These are phyloP conservation scores for Aspergillus niger DNA, from an alignment of 2,329 filamentous ascomycete species.

Conservation along the genomic window DNA sequence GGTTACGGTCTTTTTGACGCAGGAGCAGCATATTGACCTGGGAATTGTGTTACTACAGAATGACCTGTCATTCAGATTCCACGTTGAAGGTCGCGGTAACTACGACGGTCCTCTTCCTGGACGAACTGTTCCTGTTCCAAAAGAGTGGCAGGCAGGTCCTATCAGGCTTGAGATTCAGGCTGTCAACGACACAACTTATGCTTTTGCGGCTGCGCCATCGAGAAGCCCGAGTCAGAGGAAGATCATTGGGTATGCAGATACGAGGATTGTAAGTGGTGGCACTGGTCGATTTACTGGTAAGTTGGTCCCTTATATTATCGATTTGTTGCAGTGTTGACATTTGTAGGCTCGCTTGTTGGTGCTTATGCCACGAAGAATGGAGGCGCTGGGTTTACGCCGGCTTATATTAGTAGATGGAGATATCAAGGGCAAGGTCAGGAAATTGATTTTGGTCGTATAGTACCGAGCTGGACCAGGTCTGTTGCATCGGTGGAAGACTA, in stretches of 20 bases:
- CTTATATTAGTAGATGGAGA: constrained; percentile 12
- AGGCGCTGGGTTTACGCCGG: neutral
- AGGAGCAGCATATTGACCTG: constrained; percentile 24
- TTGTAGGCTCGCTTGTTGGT: constrained; percentile 4
- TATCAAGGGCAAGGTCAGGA: constrained; percentile 13
- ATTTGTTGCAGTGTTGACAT: neutral
- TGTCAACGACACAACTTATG: constrained; percentile 3
- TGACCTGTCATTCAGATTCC: neutral
- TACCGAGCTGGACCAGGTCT: constrained; percentile 2
- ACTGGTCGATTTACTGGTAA: constrained; percentile 15
- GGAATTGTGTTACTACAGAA: constrained; percentile 10
- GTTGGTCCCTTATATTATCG: neutral
- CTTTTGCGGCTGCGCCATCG: constrained; percentile 4
- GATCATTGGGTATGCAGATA: neutral
- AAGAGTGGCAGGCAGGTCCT: neutral
- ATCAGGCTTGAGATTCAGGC: constrained; percentile 6
- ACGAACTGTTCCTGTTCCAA: neutral
- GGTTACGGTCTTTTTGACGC: constrained; percentile 21
- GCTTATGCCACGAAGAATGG: neutral
- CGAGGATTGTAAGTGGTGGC: constrained; percentile 6
- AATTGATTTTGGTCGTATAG: constrained; percentile 6
- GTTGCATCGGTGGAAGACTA: neutral
- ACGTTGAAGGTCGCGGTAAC: neutral
- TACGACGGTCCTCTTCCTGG: constrained; percentile 4
- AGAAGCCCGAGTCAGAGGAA: neutral